Evolutionary conservation across 164 flowering plant genomes (phyloP), one percentile per base, ranked within the genome.

Genomic region (Dillenia suffruticosa): DNA sequence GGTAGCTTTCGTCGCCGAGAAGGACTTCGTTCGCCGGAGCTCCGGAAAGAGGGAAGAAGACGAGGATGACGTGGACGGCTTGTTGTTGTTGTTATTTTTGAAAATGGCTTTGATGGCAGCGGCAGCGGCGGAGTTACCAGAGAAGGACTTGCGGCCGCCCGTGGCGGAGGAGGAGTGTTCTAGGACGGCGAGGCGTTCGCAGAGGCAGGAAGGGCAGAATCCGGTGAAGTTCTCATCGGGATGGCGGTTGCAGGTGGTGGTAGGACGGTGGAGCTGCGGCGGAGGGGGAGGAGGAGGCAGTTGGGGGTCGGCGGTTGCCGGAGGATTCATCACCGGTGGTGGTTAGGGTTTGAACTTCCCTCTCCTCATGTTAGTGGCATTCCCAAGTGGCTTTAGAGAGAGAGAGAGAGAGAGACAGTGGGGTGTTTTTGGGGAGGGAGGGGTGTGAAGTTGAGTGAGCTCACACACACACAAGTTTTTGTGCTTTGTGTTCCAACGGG

Each of bases 141-240:
- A 2, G 32, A 26, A 32, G 24, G 68, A 46, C 46, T 68, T 76
- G 70, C 78, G 74, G 46, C 78, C 78, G 65, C 76, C 66, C 48
- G 84, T 72, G 51, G 83, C 73, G 48, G 83, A 59, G 55, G 40
- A 32, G 40, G 40, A 32, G 7, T 64, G 64, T 14, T 81, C 81
- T 50, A 84, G 68, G 64, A 79, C 77, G 58, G 81, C 75, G 77
- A 93, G 92, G 48, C 97, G 98, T 52, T 93, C 98, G 15, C 88
- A 78, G 56, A 93, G 79, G 69, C 98, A 93, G 12, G 86, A 65
- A 58, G 96, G 84, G 77, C 98, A 93, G 76, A 93, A 80, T 17
- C 96, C 96, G 64, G 94, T 83, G 77, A 78, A 49, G 12, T 79
- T 81, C n/a, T 80, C 74, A 69, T 72, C 64, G 1, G 90, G 96